Base-by-base conservation (phyloP, 1,284 basidiomycete species). In the Cryptococcus sp. region DNA sequence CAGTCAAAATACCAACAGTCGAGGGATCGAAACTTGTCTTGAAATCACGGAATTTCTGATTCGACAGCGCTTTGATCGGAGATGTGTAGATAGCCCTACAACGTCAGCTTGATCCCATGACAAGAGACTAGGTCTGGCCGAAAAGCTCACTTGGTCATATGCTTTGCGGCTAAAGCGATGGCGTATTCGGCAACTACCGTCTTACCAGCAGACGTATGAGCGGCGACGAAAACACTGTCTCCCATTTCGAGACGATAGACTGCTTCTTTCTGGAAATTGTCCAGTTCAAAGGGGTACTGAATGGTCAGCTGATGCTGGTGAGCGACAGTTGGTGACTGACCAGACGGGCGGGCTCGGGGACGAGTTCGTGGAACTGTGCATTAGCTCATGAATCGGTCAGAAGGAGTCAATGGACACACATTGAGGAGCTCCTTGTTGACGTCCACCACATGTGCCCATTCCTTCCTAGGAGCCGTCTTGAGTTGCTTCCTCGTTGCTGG, bases 121-220 rank as follows among this genome's bases (percentile, higher is more conserved):
- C 44, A 32, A n/a, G 21, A 46, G n/a, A 28, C 14, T 11, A 25
- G 16, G 4, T 1, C 1, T n/a, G 37, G 13, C 18, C 14, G 14
- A 51, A 11, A 28, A 28, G 28, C 78, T 51, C 61, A 92, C 91
- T 88, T 83, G 19, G 96, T 98, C 93, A 99, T 97, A 76, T 99
- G 96, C 70, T 94, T 94, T 54, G 86, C 86, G 2, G 96, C 93
- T 1, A 99, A 80, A 2, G 93, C 89, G 60, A 98, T 98, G 3
- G 96, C 96, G 73, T 98, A 99, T 71, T 99, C 96, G 1, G 96
- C 94, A 1, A 99, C 96, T 4, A 98, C 96, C 0, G 96, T 98
- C 77, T 99, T 98, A 48, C 96, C 96, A n/a, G 96, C 96, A 28
- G 91, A 94, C 2, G 96, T 99, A 76, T 99, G 96, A 2, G 96